Evolutionary conservation across 1,139 yeast genomes (phyloP).

Genomic region (Torulaspora pretoriensis): DNA sequence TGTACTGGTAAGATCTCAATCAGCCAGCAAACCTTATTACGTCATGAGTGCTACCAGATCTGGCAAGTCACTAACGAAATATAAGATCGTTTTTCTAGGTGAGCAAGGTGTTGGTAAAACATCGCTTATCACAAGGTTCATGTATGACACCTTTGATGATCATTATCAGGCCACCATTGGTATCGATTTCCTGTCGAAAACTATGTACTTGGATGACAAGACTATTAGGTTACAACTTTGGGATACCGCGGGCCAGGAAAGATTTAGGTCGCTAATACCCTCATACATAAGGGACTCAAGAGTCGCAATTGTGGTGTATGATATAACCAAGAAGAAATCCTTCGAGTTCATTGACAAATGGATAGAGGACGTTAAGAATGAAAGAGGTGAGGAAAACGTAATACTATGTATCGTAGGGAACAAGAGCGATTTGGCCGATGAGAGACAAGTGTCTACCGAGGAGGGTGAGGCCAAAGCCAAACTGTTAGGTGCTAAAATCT

Average conservation of each 20-base stretch:
- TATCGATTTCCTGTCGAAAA: conserved; percentile 87
- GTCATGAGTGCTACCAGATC: conserved; percentile 25
- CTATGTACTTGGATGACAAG: conserved; percentile 73
- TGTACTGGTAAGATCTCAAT: too few relatives aligned
- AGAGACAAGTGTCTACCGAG: conserved; percentile 74
- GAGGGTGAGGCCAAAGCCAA: conserved; percentile 78
- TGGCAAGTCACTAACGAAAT: conserved; percentile 51
- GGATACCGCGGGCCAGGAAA: conserved; percentile 99
- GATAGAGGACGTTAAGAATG: conserved; percentile 79
- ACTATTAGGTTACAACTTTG: conserved; percentile 74
- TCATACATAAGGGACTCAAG: conserved; percentile 94
- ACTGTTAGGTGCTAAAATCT: conserved; percentile 69
- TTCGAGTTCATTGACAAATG: conserved; percentile 74
- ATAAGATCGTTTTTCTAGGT: conserved; percentile 92
- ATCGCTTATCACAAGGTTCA: conserved; percentile 87
- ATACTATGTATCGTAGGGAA: conserved; percentile 75
- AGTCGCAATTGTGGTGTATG: conserved; percentile 94
- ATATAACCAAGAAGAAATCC: conserved; percentile 80
- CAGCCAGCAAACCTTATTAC: too few relatives aligned
- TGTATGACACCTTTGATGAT: conserved; percentile 98
- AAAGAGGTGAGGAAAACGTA: conserved; percentile 64
- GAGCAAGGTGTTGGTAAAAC: conserved; percentile 98
- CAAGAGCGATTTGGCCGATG: conserved; percentile 63
- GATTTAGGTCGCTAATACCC: conserved; percentile 91
- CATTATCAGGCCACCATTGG: conserved; percentile 94